Percentiles rank a stretch among this genome's conserved stretches.
Conservation (phyloP, 768 basidiomycete genomes). For the Rhodotorula graminis region DNA sequence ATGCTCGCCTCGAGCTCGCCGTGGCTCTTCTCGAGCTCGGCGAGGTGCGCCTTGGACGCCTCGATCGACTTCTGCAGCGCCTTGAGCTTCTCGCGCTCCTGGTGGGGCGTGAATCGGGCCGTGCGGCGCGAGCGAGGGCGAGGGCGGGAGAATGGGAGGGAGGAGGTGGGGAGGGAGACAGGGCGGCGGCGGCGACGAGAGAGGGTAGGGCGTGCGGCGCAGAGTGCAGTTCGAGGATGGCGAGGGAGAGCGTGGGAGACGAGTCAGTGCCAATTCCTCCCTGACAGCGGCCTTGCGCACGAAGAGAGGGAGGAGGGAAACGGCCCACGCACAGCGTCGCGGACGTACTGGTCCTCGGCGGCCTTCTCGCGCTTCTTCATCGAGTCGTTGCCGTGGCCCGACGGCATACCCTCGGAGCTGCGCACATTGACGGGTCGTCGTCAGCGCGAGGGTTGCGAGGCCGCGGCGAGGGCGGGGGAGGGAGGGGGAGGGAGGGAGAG, state of each 20-base stretch:
- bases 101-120: neutral
- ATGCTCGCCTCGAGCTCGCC: conserved; percentile 21
- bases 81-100: conserved; percentile 39
- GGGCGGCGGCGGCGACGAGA: neutral
- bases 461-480: neutral
- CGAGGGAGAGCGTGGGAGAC: neutral
- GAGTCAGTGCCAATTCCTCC: too few relatives aligned
- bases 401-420: conserved; percentile 34
- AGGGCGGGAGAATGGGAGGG: neutral
- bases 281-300: too few relatives aligned
- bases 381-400: neutral
- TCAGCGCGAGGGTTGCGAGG: neutral
- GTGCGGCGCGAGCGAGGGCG: neutral
- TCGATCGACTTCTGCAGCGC: conserved; percentile 38
- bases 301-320: too few relatives aligned
- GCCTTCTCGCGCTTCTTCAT: conserved; percentile 37
- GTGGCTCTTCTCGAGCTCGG: conserved; percentile 34
- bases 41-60: conserved; percentile 36
- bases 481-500: neutral
- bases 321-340: conserved; percentile 17
- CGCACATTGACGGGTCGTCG: neutral
- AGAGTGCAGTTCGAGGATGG: too few relatives aligned
- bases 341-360: conserved; percentile 31
- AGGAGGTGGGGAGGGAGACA: neutral
- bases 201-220: too few relatives aligned